Conservation (phyloP, 2,329 filamentous ascomycete species). For the Thelonectria rubi region DNA sequence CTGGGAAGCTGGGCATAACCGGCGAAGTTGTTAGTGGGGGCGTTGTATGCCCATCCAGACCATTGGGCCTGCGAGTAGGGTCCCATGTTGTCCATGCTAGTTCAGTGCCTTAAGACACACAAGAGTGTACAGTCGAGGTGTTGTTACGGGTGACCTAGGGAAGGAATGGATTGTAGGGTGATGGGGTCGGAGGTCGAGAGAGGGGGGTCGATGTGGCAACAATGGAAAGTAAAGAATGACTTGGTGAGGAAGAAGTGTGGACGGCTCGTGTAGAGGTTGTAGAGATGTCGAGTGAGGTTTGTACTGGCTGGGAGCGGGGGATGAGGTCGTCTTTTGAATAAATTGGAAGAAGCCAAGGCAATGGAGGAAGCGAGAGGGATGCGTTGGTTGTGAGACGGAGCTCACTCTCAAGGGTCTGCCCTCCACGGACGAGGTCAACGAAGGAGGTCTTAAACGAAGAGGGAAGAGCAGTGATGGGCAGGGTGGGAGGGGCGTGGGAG, state of each 20-base stretch:
- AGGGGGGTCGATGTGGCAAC: background rate
- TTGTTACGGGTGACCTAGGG: background rate
- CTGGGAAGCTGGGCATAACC: constrained; percentile 47
- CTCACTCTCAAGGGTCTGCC: constrained; percentile 43
- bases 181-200: background rate
- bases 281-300: constrained; percentile 28
- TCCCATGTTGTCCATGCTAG: constrained; percentile 45
- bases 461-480: constrained; percentile 38
- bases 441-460: constrained; percentile 45
- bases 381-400: constrained; percentile 46
- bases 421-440: constrained; percentile 47
- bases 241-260: constrained; percentile 21
- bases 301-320: constrained; percentile 30
- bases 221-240: constrained; percentile 7
- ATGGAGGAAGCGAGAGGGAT: constrained; percentile 45
- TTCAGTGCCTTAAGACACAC: constrained; percentile 10
- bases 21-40: constrained; percentile 42
- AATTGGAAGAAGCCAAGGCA: constrained; percentile 37
- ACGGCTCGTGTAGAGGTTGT: background rate
- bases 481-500: constrained; percentile 46
- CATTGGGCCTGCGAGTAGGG: constrained; percentile 49
- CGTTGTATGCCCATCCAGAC: constrained; percentile 48
- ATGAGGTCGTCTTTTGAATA: constrained; percentile 43
- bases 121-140: background rate
- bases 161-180: background rate